Evolutionary conservation across 306 rosid genomes (phyloP).

Genomic region (Echinosophora koreensis): DNA sequence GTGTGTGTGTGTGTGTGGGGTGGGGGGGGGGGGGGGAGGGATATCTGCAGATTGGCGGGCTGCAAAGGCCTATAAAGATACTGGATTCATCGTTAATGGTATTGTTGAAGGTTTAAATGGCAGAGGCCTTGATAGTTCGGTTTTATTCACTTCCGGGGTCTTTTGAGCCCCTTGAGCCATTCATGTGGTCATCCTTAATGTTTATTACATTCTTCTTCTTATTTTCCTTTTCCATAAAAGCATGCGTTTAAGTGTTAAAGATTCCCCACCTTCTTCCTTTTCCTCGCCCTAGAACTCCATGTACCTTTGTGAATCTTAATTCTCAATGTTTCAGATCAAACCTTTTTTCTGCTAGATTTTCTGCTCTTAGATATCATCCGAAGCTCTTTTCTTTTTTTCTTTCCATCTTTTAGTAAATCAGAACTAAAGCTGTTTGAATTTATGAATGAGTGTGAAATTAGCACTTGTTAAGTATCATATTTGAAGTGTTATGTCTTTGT

Average conservation of each 20-base stretch:
- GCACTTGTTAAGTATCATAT: not conserved
- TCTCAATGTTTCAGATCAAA: not conserved
- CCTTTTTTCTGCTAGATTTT: too few species aligned
- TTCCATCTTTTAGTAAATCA: too few species aligned
- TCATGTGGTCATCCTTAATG: conserved; percentile 46
- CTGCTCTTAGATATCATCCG: too few species aligned
- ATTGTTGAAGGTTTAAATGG: conserved; percentile 71
- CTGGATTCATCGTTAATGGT: conserved; percentile 65
- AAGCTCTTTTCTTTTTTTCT: too few species aligned
- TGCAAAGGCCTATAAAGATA: conserved; percentile 57
- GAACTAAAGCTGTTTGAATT: too few species aligned
- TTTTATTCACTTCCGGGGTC: conserved; percentile 68
- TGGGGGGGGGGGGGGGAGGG: too few species aligned
- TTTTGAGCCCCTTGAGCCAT: conserved; percentile 73
- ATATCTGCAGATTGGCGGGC: conserved; percentile 76
- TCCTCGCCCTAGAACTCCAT: not conserved
- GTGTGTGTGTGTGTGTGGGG: too few species aligned
- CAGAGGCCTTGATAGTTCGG: conserved; percentile 69
- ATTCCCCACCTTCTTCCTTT: too few species aligned
- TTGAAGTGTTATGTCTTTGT: not conserved
- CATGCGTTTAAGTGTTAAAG: not conserved
- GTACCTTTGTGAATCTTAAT: not conserved
- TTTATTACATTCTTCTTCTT: not conserved
- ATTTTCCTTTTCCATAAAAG: not conserved
- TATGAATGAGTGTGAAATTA: too few species aligned